A percentile compares a stretch with the other conserved stretches of the same genome.
phyloP scores from a whole-genome alignment of 768 basidiomycete genomes.

The Serendipita indica region DNA sequence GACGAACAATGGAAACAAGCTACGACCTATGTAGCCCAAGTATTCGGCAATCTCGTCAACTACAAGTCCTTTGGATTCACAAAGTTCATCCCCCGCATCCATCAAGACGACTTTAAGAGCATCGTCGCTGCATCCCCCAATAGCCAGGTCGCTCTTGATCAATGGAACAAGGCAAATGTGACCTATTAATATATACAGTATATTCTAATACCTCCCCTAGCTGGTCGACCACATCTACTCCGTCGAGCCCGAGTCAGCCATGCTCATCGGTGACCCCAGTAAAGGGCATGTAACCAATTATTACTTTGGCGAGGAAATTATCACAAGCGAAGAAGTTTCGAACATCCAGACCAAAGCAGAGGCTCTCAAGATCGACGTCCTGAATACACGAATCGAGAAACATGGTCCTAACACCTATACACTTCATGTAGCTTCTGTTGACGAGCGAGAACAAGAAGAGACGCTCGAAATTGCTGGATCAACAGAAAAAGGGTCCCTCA shows the following conservation, averaged over 20 bases:
- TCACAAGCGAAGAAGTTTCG: constrained; percentile 65
- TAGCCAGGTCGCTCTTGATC: constrained; percentile 33
- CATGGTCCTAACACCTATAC: constrained; percentile 45
- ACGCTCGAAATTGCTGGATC: constrained; percentile 31
- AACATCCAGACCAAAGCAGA: constrained; percentile 63
- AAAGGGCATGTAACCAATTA: constrained; percentile 70
- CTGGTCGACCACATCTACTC: constrained; percentile 65
- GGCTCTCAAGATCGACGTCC: constrained; percentile 52
- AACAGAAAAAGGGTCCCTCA: constrained; percentile 31
- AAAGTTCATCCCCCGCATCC: constrained; percentile 66
- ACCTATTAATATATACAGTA: background rate
- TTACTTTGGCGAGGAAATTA: constrained; percentile 52
- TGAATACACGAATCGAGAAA: constrained; percentile 75
- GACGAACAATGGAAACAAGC: constrained; percentile 52
- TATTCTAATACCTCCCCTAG: constrained; percentile 23
- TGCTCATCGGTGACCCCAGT: constrained; percentile 66
- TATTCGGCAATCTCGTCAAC: constrained; percentile 32
- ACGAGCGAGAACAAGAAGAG: constrained; percentile 23
- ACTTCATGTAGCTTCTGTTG: constrained; percentile 59
- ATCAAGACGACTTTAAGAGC: constrained; percentile 43
- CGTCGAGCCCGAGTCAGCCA: constrained; percentile 41
- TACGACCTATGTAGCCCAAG: constrained; percentile 55
- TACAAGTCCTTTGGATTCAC: constrained; percentile 74
- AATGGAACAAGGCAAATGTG: constrained; percentile 47
- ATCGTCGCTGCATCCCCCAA: constrained; percentile 49